Evolutionary conservation across 208 protist genomes (phyloP).

Genomic region (Phytomonas francai): DNA sequence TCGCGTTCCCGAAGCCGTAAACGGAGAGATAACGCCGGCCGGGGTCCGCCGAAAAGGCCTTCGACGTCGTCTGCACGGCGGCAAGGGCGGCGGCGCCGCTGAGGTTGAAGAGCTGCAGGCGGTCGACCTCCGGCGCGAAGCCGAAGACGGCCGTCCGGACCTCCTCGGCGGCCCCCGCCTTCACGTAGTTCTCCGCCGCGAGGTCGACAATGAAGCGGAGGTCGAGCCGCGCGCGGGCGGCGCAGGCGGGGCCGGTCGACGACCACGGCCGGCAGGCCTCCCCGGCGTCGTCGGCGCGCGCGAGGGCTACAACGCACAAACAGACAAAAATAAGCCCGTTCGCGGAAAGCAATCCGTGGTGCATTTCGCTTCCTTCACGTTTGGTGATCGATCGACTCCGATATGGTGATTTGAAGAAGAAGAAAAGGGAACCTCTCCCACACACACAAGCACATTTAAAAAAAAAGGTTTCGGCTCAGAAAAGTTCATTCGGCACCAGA

Average conservation of each 20-base stretch:
- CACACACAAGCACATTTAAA: no score
- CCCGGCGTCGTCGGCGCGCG: background rate
- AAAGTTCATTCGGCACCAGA: background rate
- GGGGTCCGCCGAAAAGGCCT: constrained; percentile 14
- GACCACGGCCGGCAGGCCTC: background rate
- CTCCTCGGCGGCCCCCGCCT: background rate
- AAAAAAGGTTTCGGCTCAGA: background rate
- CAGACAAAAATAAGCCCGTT: background rate
- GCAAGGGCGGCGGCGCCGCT: constrained; percentile 25
- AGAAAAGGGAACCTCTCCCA: no score
- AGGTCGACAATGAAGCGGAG: constrained; percentile 69
- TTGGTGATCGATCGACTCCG: no score
- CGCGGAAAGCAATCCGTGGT: background rate
- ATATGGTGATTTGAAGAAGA: background rate
- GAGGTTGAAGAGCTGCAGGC: constrained; percentile 50
- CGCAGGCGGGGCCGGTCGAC: constrained; percentile 23
- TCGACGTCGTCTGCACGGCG: constrained; percentile 18
- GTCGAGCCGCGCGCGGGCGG: constrained; percentile 34
- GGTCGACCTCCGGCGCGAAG: constrained; percentile 70
- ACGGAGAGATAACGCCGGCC: constrained; percentile 50
- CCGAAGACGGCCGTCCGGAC: constrained; percentile 38
- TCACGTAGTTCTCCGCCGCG: constrained; percentile 29
- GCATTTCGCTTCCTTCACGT: no score
- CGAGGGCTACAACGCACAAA: background rate
- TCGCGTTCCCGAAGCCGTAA: constrained; percentile 72